Conservation (phyloP, 2,329 filamentous ascomycete species). For the Fusarium sororula region DNA sequence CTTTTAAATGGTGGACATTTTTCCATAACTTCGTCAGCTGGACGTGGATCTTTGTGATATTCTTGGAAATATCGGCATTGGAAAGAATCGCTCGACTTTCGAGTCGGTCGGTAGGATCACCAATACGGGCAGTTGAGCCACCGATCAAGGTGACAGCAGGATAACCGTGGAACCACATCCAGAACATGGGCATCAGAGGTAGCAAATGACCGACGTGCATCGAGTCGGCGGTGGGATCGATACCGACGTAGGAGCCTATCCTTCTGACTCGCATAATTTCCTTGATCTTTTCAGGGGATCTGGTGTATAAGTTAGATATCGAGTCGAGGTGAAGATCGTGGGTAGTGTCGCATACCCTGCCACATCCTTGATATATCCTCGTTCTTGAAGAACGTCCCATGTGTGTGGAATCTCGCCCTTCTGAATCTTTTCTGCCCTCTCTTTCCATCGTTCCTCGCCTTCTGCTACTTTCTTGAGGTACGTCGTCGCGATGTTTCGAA, state of each 20-base stretch:
- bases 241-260: constrained; percentile 80
- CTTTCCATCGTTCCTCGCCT: constrained; percentile 59
- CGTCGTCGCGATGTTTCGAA: constrained; percentile 52
- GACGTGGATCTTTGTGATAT: constrained; percentile 73
- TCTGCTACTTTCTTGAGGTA: constrained; percentile 55
- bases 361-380: constrained; percentile 78
- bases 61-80: constrained; percentile 65
- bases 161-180: constrained; percentile 82
- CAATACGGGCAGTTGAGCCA: constrained; percentile 79
- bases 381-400: constrained; percentile 73
- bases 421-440: constrained; percentile 57
- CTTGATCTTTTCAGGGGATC: constrained; percentile 63
- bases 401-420: constrained; percentile 62
- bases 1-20: constrained; percentile 74
- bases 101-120: constrained; percentile 79
- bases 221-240: constrained; percentile 83
- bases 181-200: constrained; percentile 84
- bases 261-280: constrained; percentile 71
- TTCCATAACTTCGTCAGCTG: constrained; percentile 78
- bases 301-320: constrained; percentile 31
- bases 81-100: constrained; percentile 65
- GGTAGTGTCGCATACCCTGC: constrained; percentile 67
- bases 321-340: neutral
- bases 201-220: constrained; percentile 84
- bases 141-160: constrained; percentile 74